Percentiles rank a stretch among this genome's conserved stretches.
Conservation (phyloP, 495 filamentous ascomycete genomes). For the Annulohypoxylon maeteangense region DNA sequence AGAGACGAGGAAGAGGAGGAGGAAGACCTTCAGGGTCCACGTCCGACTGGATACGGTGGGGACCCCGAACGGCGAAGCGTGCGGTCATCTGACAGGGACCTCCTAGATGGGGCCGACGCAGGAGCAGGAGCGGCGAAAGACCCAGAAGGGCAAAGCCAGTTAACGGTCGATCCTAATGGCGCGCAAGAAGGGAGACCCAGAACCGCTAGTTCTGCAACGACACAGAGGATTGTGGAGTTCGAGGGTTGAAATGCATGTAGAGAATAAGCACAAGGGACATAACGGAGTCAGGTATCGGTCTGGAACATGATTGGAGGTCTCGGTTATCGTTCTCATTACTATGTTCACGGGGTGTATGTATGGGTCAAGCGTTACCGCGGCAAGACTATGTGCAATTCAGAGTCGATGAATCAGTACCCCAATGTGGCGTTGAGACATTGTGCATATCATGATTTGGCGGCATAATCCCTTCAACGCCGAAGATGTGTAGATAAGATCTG, state of each 20-base stretch:
- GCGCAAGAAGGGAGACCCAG: conserved; percentile 38
- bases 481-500: background rate
- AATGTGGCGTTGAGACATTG: conserved; percentile 19
- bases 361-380: background rate
- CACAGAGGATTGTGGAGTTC: conserved; percentile 56
- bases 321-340: conserved; percentile 28
- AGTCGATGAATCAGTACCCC: conserved; percentile 14
- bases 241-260: conserved; percentile 55
- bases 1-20: conserved; percentile 79
- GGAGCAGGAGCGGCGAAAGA: conserved; percentile 61
- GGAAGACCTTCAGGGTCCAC: conserved; percentile 64
- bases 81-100: conserved; percentile 76
- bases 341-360: conserved; percentile 30
- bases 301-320: conserved; percentile 40
- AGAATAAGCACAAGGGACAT: conserved; percentile 50
- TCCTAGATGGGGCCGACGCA: conserved; percentile 83
- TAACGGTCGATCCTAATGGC: conserved; percentile 36
- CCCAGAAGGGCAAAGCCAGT: conserved; percentile 37
- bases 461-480: background rate
- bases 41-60: conserved; percentile 41
- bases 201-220: conserved; percentile 43
- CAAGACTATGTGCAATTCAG: conserved; percentile 30
- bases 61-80: conserved; percentile 68
- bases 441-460: conserved; percentile 1
- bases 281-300: conserved; percentile 39